These are phyloP conservation scores for Vitis amurensis DNA, from an alignment of 164 flowering plant species.

Conservation along the genomic window DNA sequence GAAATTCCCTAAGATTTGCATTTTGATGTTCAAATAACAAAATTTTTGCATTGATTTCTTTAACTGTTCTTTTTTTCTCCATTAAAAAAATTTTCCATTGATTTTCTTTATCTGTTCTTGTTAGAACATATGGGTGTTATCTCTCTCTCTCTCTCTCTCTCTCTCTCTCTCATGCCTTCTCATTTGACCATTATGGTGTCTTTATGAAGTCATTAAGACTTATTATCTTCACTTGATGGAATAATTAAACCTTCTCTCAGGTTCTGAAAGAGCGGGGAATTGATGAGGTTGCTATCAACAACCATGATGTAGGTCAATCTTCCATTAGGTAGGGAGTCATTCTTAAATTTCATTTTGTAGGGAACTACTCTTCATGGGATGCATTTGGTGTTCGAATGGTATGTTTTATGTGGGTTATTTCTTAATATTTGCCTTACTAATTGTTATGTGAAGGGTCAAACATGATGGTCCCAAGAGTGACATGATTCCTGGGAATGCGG, in stretches of 20 bases:
- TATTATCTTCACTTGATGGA: conserved; percentile 2
- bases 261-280: conserved; percentile 84
- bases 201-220: neutral
- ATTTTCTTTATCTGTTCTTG: too few species aligned
- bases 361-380: neutral
- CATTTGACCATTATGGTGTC: neutral
- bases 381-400: neutral
- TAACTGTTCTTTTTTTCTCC: too few species aligned
- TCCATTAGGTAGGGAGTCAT: conserved; percentile 49
- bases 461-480: conserved; percentile 40
- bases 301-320: conserved; percentile 37
- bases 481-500: conserved; percentile 25
- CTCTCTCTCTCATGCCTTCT: neutral
- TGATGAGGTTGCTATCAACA: conserved; percentile 47
- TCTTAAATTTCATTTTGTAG: neutral
- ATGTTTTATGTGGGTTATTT: neutral
- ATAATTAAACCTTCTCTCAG: conserved; percentile 33
- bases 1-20: too few species aligned
- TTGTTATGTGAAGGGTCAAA: conserved; percentile 38
- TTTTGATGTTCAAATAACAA: too few species aligned
- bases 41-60: too few species aligned
- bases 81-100: too few species aligned
- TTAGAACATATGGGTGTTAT: too few species aligned
- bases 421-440: neutral
- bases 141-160: neutral